Conservation (phyloP, 192 early-diverging fungal genomes). For the Backusella sp. region DNA sequence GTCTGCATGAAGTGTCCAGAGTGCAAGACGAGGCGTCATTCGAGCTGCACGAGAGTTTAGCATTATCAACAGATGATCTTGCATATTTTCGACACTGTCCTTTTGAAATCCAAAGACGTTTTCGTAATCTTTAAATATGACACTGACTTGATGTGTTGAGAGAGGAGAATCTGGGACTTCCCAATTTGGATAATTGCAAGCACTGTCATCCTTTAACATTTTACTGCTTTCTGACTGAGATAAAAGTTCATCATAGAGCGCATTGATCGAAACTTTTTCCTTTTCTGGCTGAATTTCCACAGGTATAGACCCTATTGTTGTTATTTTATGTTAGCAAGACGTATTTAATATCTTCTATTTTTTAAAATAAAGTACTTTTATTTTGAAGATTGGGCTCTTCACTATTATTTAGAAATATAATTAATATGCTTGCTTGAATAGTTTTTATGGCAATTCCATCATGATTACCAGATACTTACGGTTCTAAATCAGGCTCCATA, state of each 20-base stretch:
- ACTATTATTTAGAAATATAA: neutral
- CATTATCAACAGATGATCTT: slow-evolving; percentile 62
- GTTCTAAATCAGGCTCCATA: neutral
- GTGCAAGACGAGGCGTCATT: slow-evolving; percentile 59
- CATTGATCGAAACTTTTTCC: neutral
- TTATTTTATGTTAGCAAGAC: neutral
- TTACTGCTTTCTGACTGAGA: neutral
- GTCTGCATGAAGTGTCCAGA: slow-evolving; percentile 63
- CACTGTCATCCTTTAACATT: neutral
- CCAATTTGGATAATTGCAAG: slow-evolving; percentile 23
- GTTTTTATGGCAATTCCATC: neutral
- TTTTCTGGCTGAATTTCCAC: neutral
- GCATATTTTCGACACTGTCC: slow-evolving; percentile 63
- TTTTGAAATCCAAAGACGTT: slow-evolving; percentile 63
- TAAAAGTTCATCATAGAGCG: neutral
- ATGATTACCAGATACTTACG: neutral
- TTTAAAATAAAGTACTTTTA: neutral
- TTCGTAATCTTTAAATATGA: slow-evolving; percentile 55
- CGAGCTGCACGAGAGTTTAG: slow-evolving; percentile 65
- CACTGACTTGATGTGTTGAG: slow-evolving; percentile 40
- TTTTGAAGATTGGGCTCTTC: neutral
- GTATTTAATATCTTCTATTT: neutral
- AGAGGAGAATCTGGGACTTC: slow-evolving; percentile 7
- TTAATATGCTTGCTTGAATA: neutral
- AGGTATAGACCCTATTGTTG: neutral